Evolutionary conservation across 2,329 filamentous ascomycete genomes (phyloP).

Genomic region (Claviceps sp.): DNA sequence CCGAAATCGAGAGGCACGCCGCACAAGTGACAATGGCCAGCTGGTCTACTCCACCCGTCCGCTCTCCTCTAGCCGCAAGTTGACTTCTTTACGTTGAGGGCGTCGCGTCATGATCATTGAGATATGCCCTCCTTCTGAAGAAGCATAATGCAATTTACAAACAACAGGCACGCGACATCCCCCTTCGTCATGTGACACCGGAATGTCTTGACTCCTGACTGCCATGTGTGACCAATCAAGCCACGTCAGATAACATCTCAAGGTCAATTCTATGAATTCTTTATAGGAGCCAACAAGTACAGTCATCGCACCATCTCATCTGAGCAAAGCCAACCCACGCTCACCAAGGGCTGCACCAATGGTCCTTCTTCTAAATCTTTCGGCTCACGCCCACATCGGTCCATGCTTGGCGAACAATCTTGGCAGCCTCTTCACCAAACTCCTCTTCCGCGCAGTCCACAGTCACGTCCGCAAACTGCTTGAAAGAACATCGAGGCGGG

Average conservation of each 20-base stretch:
- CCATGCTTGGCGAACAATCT: slow-evolving; percentile 33
- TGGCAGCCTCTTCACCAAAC: slow-evolving; percentile 28
- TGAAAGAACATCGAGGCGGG: slow-evolving; percentile 27
- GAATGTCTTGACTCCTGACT: too few species aligned
- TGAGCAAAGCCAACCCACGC: neutral
- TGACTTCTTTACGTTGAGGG: too few species aligned
- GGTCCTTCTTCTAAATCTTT: slow-evolving; percentile 8
- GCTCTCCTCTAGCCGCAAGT: too few species aligned
- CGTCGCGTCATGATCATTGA: too few species aligned
- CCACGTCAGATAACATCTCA: neutral
- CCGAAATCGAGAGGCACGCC: too few species aligned
- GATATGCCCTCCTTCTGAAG: too few species aligned
- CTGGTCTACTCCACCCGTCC: too few species aligned
- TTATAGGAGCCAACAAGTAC: neutral
- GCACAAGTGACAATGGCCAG: too few species aligned
- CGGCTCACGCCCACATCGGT: slow-evolving; percentile 30
- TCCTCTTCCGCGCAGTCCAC: slow-evolving; percentile 30
- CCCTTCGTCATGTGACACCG: too few species aligned
- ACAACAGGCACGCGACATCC: too few species aligned
- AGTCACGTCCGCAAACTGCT: slow-evolving; percentile 36
- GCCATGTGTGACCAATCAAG: neutral
- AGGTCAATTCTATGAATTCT: neutral
- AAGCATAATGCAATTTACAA: too few species aligned
- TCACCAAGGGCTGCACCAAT: slow-evolving; percentile 5
- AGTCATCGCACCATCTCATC: neutral